phyloP scores from a whole-genome alignment of 2,329 filamentous ascomycete genomes.

The Aciculosporium take region DNA sequence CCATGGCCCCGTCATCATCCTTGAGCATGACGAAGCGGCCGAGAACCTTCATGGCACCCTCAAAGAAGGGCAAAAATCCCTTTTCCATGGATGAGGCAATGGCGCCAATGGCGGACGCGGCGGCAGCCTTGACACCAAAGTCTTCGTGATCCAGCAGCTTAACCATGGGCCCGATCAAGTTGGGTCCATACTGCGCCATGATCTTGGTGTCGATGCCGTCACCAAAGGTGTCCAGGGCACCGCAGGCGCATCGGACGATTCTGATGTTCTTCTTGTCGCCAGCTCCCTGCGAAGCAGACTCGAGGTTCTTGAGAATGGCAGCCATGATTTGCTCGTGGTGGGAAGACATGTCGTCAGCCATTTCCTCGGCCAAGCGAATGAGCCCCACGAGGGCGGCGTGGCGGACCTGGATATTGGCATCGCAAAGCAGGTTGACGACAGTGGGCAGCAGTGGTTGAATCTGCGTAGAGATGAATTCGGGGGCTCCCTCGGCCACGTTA shows the following conservation, averaged over 20 bases:
- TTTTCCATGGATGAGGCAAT: conserved; percentile 75
- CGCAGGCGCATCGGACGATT: conserved; percentile 81
- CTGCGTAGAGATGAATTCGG: conserved; percentile 93
- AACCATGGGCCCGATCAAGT: conserved; percentile 74
- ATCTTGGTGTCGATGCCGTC: conserved; percentile 68
- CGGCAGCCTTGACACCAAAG: conserved; percentile 76
- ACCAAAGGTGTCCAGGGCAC: conserved; percentile 80
- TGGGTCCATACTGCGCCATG: conserved; percentile 67
- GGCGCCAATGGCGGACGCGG: conserved; percentile 78
- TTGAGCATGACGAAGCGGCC: conserved; percentile 75
- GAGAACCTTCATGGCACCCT: conserved; percentile 78
- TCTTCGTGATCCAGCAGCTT: conserved; percentile 73
- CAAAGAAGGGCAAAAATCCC: conserved; percentile 82
- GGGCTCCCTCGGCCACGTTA: conserved; percentile 89
- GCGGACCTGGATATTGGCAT: conserved; percentile 70
- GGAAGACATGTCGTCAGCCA: conserved; percentile 76
- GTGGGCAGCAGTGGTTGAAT: conserved; percentile 73
- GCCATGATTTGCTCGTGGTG: conserved; percentile 78
- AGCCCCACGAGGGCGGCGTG: conserved; percentile 78
- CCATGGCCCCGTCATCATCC: conserved; percentile 76
- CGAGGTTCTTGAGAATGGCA: conserved; percentile 75
- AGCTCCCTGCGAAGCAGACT: conserved; percentile 57
- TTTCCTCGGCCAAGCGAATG: conserved; percentile 81
- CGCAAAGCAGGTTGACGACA: conserved; percentile 69
- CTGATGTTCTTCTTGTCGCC: conserved; percentile 63